These are phyloP conservation scores for Penicillium crystallinum DNA, from an alignment of 495 filamentous ascomycete species.

Conservation along the genomic window DNA sequence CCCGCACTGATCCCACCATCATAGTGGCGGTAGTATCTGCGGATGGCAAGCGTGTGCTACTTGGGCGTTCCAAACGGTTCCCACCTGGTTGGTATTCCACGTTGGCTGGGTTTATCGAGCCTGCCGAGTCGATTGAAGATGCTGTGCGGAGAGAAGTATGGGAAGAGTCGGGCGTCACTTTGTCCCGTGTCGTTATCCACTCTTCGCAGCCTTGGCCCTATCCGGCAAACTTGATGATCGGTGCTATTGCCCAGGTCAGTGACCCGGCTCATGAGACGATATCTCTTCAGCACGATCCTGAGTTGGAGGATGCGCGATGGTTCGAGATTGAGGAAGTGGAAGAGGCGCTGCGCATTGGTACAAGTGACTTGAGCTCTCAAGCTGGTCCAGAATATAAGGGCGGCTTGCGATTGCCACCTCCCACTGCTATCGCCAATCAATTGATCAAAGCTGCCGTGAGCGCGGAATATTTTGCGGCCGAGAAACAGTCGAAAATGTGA, in stretches of 20 bases:
- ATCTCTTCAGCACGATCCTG: slow-evolving; percentile 78
- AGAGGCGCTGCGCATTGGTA: slow-evolving; percentile 55
- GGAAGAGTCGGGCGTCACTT: slow-evolving; percentile 84
- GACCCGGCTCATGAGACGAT: slow-evolving; percentile 74
- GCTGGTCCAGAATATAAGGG: slow-evolving; percentile 64
- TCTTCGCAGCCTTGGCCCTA: slow-evolving; percentile 91
- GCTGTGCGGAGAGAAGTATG: slow-evolving; percentile 92
- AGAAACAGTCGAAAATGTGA: slow-evolving; percentile 34
- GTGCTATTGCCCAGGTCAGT: slow-evolving; percentile 77
- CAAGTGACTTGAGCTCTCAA: slow-evolving; percentile 61
- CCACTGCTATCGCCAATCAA: slow-evolving; percentile 77
- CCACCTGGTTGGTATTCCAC: slow-evolving; percentile 83
- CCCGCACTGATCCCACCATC: slow-evolving; percentile 90
- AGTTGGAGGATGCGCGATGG: slow-evolving; percentile 88
- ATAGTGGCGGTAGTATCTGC: slow-evolving; percentile 86
- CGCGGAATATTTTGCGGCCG: slow-evolving; percentile 40
- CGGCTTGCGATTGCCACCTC: slow-evolving; percentile 63
- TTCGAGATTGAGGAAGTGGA: slow-evolving; percentile 56
- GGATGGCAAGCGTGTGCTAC: slow-evolving; percentile 68
- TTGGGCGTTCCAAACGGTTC: slow-evolving; percentile 80
- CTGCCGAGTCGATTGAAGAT: slow-evolving; percentile 91
- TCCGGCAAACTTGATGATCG: slow-evolving; percentile 91
- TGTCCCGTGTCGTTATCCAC: slow-evolving; percentile 87
- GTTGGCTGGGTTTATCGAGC: slow-evolving; percentile 91
- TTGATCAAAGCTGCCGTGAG: slow-evolving; percentile 52